These are phyloP conservation scores for Yamadazyma paraphyllophila DNA, from an alignment of 805 yeast genomes.

Conservation along the genomic window DNA sequence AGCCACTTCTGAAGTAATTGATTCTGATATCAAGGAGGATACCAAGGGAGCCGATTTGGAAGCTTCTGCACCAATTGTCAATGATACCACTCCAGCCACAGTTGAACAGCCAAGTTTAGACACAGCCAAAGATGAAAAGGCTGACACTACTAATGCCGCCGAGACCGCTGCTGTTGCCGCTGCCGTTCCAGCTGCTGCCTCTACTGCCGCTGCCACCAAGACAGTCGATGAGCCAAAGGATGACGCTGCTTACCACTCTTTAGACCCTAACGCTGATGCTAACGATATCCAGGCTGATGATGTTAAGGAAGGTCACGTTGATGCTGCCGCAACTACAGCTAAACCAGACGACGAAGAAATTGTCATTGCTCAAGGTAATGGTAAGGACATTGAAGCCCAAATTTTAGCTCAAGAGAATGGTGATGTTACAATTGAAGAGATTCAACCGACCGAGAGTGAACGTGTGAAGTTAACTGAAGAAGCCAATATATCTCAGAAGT, in stretches of 20 bases:
- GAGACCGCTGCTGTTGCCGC: background rate
- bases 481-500: constrained; percentile 20
- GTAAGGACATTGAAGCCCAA: constrained; percentile 31
- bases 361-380: constrained; percentile 38
- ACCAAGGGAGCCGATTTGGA: no score
- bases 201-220: constrained; percentile 1
- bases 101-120: no score
- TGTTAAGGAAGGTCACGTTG: no score
- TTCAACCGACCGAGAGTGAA: constrained; percentile 41
- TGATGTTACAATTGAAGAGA: constrained; percentile 39
- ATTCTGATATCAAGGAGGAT: background rate
- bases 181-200: constrained; percentile 1
- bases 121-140: background rate
- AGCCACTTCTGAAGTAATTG: no score
- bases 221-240: constrained; percentile 3
- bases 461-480: constrained; percentile 35
- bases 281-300: constrained; percentile 17
- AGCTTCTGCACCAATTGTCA: constrained; percentile 1
- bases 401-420: constrained; percentile 35
- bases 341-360: constrained; percentile 32
- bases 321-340: background rate
- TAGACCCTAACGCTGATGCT: constrained; percentile 22
- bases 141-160: constrained; percentile 1
- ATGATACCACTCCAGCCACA: background rate
- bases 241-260: constrained; percentile 14